phyloP scores from a whole-genome alignment of 768 basidiomycete species.

The Boletus barrowsii region DNA sequence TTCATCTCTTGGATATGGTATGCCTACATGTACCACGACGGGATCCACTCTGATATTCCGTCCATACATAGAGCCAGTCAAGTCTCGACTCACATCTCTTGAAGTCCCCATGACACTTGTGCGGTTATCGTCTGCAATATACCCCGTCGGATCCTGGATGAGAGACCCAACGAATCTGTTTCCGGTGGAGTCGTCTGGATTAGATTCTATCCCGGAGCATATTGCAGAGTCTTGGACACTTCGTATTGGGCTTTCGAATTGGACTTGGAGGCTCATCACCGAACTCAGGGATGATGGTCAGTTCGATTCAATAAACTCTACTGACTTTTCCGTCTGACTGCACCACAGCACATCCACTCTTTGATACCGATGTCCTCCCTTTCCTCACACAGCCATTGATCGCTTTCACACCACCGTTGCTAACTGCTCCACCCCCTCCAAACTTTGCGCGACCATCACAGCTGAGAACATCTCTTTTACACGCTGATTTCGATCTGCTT shows the following conservation, averaged over 20 bases:
- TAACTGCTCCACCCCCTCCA: slow-evolving; percentile 34
- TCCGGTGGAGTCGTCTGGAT: slow-evolving; percentile 16
- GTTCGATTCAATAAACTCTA: slow-evolving; percentile 13
- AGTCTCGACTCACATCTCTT: slow-evolving; percentile 61
- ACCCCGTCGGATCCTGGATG: slow-evolving; percentile 72
- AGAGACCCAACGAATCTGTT: slow-evolving; percentile 21
- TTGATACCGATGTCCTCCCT: slow-evolving; percentile 62
- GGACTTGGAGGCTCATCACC: slow-evolving; percentile 76
- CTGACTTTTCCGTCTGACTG: not conserved
- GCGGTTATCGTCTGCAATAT: slow-evolving; percentile 63
- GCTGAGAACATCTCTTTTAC: slow-evolving; percentile 47
- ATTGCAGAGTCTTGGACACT: slow-evolving; percentile 61
- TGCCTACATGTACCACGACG: slow-evolving; percentile 18
- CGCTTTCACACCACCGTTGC: slow-evolving; percentile 57
- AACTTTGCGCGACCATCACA: slow-evolving; percentile 39
- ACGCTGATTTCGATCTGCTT: slow-evolving; percentile 67
- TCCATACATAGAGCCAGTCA: slow-evolving; percentile 59
- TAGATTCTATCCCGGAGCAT: slow-evolving; percentile 23
- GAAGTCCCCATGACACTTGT: slow-evolving; percentile 69
- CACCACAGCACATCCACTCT: slow-evolving; percentile 49
- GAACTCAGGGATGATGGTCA: slow-evolving; percentile 72
- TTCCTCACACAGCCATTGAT: slow-evolving; percentile 56
- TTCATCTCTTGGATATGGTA: slow-evolving; percentile 73
- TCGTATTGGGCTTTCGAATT: slow-evolving; percentile 62
- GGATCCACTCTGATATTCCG: not conserved